phyloP scores from a whole-genome alignment of 176 grass and related monocot species.

The Carex littledalei region DNA sequence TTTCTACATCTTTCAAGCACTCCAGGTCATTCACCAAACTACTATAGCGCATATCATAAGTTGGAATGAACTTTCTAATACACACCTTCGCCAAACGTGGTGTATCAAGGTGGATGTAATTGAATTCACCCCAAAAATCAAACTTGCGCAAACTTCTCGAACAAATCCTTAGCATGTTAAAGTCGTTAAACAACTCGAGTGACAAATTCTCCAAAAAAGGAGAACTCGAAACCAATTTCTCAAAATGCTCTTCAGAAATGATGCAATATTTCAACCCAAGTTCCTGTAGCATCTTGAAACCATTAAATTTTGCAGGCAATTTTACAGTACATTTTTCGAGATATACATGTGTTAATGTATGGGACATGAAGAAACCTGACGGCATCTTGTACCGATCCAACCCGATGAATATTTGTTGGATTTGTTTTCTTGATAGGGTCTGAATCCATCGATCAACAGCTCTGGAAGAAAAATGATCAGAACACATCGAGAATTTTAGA shows the following conservation, averaged over 20 bases:
- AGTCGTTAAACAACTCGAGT: constrained; percentile 21
- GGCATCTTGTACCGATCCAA: constrained; percentile 22
- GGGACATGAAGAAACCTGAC: constrained; percentile 12
- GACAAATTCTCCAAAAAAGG: constrained; percentile 20
- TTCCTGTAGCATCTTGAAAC: constrained; percentile 19
- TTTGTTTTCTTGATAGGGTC: constrained; percentile 15
- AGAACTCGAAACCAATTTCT: constrained; percentile 19
- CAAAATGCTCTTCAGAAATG: constrained; percentile 22
- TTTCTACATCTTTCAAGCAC: constrained; percentile 7
- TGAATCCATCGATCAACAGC: constrained; percentile 13
- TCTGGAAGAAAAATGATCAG: constrained; percentile 17
- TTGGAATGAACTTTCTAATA: constrained; percentile 24
- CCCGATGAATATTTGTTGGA: constrained; percentile 19
- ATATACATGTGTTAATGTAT: constrained; percentile 20
- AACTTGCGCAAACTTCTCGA: constrained; percentile 20
- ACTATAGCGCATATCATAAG: neutral
- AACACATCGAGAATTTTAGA: constrained; percentile 13
- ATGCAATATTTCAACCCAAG: constrained; percentile 23
- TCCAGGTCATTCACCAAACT: constrained; percentile 3
- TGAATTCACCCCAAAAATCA: constrained; percentile 26
- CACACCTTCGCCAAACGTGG: neutral
- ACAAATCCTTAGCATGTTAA: constrained; percentile 19
- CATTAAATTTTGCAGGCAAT: constrained; percentile 19
- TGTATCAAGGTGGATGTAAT: constrained; percentile 18
- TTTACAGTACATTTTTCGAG: constrained; percentile 16